Evolutionary conservation across 2,329 filamentous ascomycete genomes (phyloP), one percentile per base, ranked within the genome.

Genomic region (Sarocladium kiliense): DNA sequence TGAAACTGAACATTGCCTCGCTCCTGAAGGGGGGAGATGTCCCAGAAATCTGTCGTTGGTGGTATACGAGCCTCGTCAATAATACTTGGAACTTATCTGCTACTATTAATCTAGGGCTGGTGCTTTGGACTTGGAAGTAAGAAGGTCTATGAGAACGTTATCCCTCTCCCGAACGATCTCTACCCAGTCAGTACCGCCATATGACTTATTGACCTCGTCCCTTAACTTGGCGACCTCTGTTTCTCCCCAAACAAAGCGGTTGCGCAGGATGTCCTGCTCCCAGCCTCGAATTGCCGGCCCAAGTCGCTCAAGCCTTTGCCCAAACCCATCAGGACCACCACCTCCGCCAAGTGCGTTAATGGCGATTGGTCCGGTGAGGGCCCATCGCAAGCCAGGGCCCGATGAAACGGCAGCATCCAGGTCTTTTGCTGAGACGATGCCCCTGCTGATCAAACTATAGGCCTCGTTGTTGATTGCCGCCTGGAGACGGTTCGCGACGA

Each of bases 401-500:
- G 23, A 49, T 4, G 57, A 55, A 14, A 59, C 50, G 39, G 44
- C 54, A 14, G 53, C 55, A 59, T 63, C 68, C 16, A 67, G 39
- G 41, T 67, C 67, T 32, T 63, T 58, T 1, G 65, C 63, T 1
- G 63, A 63, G 18, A 62, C 58, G 3, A 73, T 60, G 3, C 69
- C 69, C 10, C 67, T 59, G 4, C 58, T 58, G 6, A 73, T 63
- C 4, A 74, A 59, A 50, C 65, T 66, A 51, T 68, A 67, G 0
- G 70, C 67, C 58, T 75, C 72, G 3, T 64, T 64, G 34, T 65
- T 62, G 0, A 75, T 11, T 3, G 45, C 58, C 3, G 60, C 51
- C 34, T 77, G 75, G 1, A 78, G 67, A 6, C 76, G 66, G 61
- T 77, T 77, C 16, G 73, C 74, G 7, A 76, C 66, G 55, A 74